Conservation (phyloP, 1,284 basidiomycete genomes). For the Inonotus hispidus region DNA sequence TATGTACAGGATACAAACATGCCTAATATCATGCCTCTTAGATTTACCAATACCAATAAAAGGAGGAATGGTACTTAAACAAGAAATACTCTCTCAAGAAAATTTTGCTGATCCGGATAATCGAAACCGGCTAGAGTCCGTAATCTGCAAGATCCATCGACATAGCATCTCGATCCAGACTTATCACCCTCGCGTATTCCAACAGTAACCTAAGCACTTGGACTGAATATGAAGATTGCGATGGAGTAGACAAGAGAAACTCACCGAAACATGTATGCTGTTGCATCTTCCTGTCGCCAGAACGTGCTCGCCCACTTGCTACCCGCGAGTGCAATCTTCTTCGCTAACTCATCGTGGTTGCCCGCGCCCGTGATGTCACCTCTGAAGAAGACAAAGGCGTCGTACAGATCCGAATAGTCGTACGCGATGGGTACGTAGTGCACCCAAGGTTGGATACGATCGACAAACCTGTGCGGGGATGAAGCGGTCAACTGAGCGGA, state of each 20-base stretch:
- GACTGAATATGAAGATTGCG: neutral
- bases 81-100: neutral
- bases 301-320: slow-evolving; percentile 53
- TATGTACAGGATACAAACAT: too few relatives aligned
- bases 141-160: slow-evolving; percentile 17
- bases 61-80: neutral
- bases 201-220: slow-evolving; percentile 32
- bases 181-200: slow-evolving; percentile 35
- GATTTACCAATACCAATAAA: too few relatives aligned
- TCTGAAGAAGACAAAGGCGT: slow-evolving; percentile 54
- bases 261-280: slow-evolving; percentile 57
- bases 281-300: slow-evolving; percentile 62
- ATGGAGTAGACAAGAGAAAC: slow-evolving; percentile 15
- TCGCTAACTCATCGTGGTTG: slow-evolving; percentile 49
- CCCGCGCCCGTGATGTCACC: slow-evolving; percentile 39
- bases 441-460: slow-evolving; percentile 50
- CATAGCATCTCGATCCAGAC: slow-evolving; percentile 33
- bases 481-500: neutral
- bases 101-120: neutral
- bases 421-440: slow-evolving; percentile 57
- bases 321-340: slow-evolving; percentile 51
- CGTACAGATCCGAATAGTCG: slow-evolving; percentile 50
- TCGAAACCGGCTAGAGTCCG: neutral
- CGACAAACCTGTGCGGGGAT: slow-evolving; percentile 30
- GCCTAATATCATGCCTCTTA: too few relatives aligned